A percentile compares a stretch with the other conserved stretches of the same genome.
phyloP scores from a whole-genome alignment of 2,329 filamentous ascomycete genomes.

The Dothideomycetes sp. region DNA sequence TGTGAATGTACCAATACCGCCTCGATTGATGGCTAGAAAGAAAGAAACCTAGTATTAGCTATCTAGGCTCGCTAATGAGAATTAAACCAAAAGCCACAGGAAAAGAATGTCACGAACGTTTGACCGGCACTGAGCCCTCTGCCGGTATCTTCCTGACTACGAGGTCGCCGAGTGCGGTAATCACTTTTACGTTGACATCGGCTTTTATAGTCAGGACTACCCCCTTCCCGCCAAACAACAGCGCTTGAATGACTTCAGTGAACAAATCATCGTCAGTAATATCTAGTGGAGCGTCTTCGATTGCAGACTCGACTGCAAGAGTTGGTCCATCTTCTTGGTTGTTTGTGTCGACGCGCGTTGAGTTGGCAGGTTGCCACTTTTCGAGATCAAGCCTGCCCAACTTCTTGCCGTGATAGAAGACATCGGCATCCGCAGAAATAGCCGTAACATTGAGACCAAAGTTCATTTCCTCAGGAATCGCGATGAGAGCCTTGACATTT shows the following conservation, averaged over 20 bases:
- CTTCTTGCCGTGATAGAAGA: slow-evolving; percentile 66
- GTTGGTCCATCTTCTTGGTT: slow-evolving; percentile 44
- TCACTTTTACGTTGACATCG: slow-evolving; percentile 69
- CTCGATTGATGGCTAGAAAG: slow-evolving; percentile 15
- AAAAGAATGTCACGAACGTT: slow-evolving; percentile 69
- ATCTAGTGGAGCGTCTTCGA: slow-evolving; percentile 69
- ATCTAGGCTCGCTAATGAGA: slow-evolving; percentile 7
- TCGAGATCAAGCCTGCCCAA: slow-evolving; percentile 70
- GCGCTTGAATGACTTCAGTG: slow-evolving; percentile 64
- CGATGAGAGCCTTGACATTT: slow-evolving; percentile 67
- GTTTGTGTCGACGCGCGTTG: slow-evolving; percentile 52
- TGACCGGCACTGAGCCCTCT: slow-evolving; percentile 77
- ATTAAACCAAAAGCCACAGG: slow-evolving; percentile 5
- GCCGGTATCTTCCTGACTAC: slow-evolving; percentile 72
- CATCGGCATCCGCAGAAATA: slow-evolving; percentile 66
- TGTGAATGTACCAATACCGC: slow-evolving; percentile 38
- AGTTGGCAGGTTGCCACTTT: slow-evolving; percentile 78
- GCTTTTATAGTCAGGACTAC: slow-evolving; percentile 68
- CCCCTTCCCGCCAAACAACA: slow-evolving; percentile 62
- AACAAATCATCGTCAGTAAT: slow-evolving; percentile 75
- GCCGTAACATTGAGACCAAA: slow-evolving; percentile 68
- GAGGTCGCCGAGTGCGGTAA: slow-evolving; percentile 71
- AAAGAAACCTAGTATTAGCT: slow-evolving; percentile 23
- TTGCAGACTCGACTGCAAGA: slow-evolving; percentile 63
- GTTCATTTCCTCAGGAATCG: slow-evolving; percentile 75